Percentiles rank a stretch among this genome's conserved stretches.
These are phyloP conservation scores for Scheffersomyces segobiensis DNA, from an alignment of 1,139 yeast species.

Conservation along the genomic window DNA sequence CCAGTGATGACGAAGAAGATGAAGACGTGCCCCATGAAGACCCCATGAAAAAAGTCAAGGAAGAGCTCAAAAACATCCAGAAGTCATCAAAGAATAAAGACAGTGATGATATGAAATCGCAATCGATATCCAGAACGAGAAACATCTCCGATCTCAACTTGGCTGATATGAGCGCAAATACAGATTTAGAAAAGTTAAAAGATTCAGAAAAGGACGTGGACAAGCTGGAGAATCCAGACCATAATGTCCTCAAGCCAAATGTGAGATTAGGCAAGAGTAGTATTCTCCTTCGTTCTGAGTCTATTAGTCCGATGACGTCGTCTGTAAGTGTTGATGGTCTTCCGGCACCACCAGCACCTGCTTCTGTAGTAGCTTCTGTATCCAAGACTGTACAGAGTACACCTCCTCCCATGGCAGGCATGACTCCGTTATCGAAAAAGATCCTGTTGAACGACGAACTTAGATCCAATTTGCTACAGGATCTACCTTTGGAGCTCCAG, in stretches of 20 bases:
- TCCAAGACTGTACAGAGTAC: not conserved
- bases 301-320: conserved; percentile 15
- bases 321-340: not conserved
- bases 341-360: not conserved
- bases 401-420: not conserved
- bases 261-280: not conserved
- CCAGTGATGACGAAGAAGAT: conserved; percentile 30
- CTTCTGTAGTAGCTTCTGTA: not conserved
- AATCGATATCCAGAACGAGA: conserved; percentile 23
- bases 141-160: conserved; percentile 47
- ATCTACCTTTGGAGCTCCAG: conserved; percentile 37
- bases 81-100: not conserved
- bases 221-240: not conserved
- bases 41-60: not conserved
- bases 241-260: not conserved
- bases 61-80: not conserved
- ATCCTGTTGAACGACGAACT: not conserved
- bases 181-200: conserved; percentile 1
- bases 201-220: conserved; percentile 1
- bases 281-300: conserved; percentile 4
- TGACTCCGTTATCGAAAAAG: not conserved
- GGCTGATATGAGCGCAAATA: conserved; percentile 26
- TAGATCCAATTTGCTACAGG: conserved; percentile 21
- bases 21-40: conserved; percentile 8
- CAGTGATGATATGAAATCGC: conserved; percentile 7